These are phyloP conservation scores for Mariannaea elegans DNA, from an alignment of 2,329 filamentous ascomycete species.

Conservation along the genomic window DNA sequence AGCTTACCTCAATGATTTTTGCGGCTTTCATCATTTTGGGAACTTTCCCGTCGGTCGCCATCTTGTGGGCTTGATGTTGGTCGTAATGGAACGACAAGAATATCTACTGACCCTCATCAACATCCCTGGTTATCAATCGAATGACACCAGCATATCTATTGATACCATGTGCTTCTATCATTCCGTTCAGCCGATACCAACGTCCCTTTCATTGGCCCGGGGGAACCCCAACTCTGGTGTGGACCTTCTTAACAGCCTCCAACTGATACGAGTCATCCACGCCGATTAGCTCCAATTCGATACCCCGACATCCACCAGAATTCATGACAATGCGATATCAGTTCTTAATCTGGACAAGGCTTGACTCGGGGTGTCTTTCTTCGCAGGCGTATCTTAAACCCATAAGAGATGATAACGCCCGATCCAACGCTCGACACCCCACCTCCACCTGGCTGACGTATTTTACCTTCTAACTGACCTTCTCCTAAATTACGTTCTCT, in stretches of 20 bases:
- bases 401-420: slow-evolving; percentile 9
- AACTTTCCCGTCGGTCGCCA: neutral
- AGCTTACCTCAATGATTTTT: neutral
- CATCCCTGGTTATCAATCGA: neutral
- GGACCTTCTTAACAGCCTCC: no score
- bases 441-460: no score
- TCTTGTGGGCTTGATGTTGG: neutral
- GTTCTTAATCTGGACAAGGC: no score
- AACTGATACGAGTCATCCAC: neutral
- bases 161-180: no score
- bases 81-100: neutral
- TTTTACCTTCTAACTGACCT: no score
- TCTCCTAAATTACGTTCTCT: no score
- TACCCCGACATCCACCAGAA: neutral
- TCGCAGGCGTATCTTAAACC: no score
- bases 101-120: neutral
- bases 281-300: neutral
- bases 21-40: slow-evolving; percentile 16
- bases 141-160: neutral
- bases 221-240: no score
- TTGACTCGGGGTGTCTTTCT: no score
- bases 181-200: no score
- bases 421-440: neutral
- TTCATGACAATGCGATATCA: no score
- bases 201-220: no score